These are phyloP conservation scores for Copromyces sp. DNA, from an alignment of 495 filamentous ascomycete genomes.

Conservation along the genomic window DNA sequence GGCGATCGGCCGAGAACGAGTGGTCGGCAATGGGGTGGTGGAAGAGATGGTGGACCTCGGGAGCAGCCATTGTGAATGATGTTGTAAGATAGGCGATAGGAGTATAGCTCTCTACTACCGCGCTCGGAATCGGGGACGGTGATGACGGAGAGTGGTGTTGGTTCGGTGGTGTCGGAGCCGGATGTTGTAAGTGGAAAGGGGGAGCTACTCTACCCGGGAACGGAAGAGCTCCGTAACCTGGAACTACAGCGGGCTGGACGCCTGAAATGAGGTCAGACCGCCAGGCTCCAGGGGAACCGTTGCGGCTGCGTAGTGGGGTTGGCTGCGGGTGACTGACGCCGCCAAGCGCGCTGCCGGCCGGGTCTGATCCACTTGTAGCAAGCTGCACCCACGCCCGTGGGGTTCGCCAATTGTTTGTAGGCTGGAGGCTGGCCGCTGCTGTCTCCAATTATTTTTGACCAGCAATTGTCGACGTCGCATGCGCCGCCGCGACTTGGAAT, in stretches of 20 bases:
- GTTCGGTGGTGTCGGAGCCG: conserved; percentile 4
- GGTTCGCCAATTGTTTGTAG: not conserved
- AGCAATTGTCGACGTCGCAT: not conserved
- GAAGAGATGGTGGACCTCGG: conserved; percentile 94
- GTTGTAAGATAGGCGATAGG: conserved; percentile 54
- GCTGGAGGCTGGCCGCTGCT: not conserved
- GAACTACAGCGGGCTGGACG: not conserved
- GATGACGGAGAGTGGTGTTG: conserved; percentile 4
- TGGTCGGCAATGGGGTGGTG: conserved; percentile 94
- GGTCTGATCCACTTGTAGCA: not conserved
- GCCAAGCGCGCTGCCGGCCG: not conserved
- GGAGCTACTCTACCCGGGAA: not conserved
- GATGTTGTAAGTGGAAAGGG: not conserved
- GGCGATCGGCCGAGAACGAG: conserved; percentile 87
- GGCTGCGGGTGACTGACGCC: not conserved
- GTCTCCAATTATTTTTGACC: not conserved
- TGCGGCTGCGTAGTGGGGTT: not conserved
- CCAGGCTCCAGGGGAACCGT: not conserved
- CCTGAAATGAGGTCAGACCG: not conserved
- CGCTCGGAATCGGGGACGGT: conserved; percentile 10
- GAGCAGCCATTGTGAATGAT: conserved; percentile 53
- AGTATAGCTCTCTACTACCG: conserved; percentile 98
- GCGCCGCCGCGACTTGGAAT: not conserved
- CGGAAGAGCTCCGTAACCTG: not conserved
- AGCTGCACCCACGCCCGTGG: not conserved